These are phyloP conservation scores for Dillenia turbinata DNA, from an alignment of 164 flowering plant species.

Conservation along the genomic window DNA sequence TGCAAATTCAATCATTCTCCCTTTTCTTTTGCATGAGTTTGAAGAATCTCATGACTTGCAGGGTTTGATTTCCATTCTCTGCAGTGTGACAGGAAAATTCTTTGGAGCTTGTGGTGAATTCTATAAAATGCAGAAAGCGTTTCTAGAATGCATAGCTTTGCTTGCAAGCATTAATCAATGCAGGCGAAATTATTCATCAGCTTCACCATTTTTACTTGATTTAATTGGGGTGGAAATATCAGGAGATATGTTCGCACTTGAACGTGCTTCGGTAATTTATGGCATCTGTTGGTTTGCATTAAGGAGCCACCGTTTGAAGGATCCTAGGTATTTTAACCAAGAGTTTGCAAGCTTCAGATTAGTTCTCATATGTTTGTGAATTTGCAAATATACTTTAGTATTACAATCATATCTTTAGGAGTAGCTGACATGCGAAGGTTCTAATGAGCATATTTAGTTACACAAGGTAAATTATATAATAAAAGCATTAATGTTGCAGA, in stretches of 20 bases:
- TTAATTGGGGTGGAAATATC: slow-evolving; percentile 40
- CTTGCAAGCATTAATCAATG: slow-evolving; percentile 36
- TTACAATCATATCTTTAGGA: too few species aligned
- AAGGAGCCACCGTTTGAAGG: slow-evolving; percentile 27
- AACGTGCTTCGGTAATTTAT: slow-evolving; percentile 67
- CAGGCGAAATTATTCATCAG: slow-evolving; percentile 13
- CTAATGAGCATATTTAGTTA: too few species aligned
- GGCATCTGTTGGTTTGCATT: slow-evolving; percentile 55
- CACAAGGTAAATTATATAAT: too few species aligned
- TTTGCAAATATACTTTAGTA: too few species aligned
- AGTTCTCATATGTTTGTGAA: too few species aligned
- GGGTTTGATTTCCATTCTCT: too few species aligned
- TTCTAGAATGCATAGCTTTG: slow-evolving; percentile 43
- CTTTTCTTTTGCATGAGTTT: too few species aligned
- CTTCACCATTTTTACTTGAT: slow-evolving; percentile 30
- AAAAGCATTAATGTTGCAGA: too few species aligned
- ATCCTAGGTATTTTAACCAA: slow-evolving; percentile 38
- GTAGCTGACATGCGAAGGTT: too few species aligned
- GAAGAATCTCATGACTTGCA: too few species aligned
- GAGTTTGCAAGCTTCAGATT: too few species aligned
- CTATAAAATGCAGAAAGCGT: slow-evolving; percentile 51
- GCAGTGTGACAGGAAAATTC: slow-evolving; percentile 50
- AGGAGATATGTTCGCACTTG: slow-evolving; percentile 50
- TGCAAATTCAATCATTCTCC: too few species aligned
- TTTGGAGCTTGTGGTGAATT: slow-evolving; percentile 25